These are phyloP conservation scores for Edaphochlamys debaryana DNA, from an alignment of 139 green algal genomes.

Conservation along the genomic window DNA sequence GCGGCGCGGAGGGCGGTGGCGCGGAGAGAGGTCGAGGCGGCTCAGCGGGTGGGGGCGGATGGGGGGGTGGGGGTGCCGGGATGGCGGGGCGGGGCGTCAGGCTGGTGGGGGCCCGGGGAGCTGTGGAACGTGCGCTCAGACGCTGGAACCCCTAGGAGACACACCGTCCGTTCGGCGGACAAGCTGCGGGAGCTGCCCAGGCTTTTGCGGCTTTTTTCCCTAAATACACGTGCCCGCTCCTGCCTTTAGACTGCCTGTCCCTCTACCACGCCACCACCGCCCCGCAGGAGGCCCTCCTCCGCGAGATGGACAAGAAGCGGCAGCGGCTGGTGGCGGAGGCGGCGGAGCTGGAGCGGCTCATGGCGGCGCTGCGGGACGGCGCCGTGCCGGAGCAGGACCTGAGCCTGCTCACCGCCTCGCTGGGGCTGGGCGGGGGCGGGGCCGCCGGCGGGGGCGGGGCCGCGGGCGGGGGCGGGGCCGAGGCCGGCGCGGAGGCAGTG, in stretches of 20 bases:
- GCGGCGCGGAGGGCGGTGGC: not conserved
- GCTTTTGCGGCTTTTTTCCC: too few species aligned
- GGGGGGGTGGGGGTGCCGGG: not conserved
- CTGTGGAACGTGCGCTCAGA: too few species aligned
- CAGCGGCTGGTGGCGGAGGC: slow-evolving; percentile 40
- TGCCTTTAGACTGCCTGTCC: too few species aligned
- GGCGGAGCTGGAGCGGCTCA: slow-evolving; percentile 36
- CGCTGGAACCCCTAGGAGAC: not conserved
- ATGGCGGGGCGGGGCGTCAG: not conserved
- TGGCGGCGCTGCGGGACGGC: slow-evolving; percentile 28
- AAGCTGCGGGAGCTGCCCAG: too few species aligned
- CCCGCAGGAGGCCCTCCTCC: slow-evolving; percentile 21
- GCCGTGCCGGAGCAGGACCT: too few species aligned
- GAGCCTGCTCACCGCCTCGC: slow-evolving; percentile 1
- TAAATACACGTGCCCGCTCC: too few species aligned
- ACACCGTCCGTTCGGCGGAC: too few species aligned
- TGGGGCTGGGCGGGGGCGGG: not conserved
- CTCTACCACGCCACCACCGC: too few species aligned
- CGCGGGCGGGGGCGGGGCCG: not conserved
- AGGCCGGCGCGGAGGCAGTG: not conserved
- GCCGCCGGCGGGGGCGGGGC: not conserved
- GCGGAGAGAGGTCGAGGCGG: slow-evolving; percentile 29
- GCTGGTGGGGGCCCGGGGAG: not conserved
- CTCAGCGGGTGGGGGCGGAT: slow-evolving; percentile 11
- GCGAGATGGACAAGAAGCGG: slow-evolving; percentile 44